These are phyloP conservation scores for Aspergillus wentii DNA, from an alignment of 495 filamentous ascomycete genomes.

Conservation along the genomic window DNA sequence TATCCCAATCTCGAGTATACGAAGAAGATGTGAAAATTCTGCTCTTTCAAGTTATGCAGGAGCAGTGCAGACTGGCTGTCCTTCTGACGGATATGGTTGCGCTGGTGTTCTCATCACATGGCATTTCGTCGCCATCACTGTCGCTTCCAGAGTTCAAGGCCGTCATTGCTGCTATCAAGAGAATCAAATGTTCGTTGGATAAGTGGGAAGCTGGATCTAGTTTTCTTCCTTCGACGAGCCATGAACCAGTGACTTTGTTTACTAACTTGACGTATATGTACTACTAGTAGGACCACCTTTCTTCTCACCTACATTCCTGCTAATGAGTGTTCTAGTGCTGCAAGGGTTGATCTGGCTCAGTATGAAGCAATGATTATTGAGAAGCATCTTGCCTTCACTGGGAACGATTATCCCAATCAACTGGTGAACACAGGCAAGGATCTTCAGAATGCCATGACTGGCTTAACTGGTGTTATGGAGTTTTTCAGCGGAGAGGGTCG, in stretches of 20 bases:
- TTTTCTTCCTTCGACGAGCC: conserved; percentile 3
- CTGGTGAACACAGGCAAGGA: conserved; percentile 14
- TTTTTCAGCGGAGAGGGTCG: conserved; percentile 24
- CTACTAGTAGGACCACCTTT: conserved; percentile 34
- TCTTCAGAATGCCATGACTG: conserved; percentile 16
- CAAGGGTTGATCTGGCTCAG: conserved; percentile 23
- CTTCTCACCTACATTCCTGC: background rate
- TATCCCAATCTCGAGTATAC: conserved; percentile 38
- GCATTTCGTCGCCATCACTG: conserved; percentile 6
- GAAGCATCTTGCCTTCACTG: conserved; percentile 12
- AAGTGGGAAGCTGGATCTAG: conserved; percentile 16
- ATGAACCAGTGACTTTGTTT: conserved; percentile 33
- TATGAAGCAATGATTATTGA: conserved; percentile 22
- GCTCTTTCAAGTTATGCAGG: conserved; percentile 37
- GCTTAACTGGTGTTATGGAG: conserved; percentile 21
- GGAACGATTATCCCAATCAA: conserved; percentile 9
- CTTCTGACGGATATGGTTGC: conserved; percentile 41
- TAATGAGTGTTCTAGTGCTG: conserved; percentile 10
- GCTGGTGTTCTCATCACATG: conserved; percentile 31
- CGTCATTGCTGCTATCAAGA: conserved; percentile 8
- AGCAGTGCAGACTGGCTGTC: conserved; percentile 41
- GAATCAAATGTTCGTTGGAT: conserved; percentile 13
- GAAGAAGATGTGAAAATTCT: conserved; percentile 32
- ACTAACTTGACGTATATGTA: conserved; percentile 47
- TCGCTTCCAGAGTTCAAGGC: conserved; percentile 10